Base-by-base conservation (phyloP, 2,329 filamentous ascomycete genomes). In the Ramichloridium luteum region DNA sequence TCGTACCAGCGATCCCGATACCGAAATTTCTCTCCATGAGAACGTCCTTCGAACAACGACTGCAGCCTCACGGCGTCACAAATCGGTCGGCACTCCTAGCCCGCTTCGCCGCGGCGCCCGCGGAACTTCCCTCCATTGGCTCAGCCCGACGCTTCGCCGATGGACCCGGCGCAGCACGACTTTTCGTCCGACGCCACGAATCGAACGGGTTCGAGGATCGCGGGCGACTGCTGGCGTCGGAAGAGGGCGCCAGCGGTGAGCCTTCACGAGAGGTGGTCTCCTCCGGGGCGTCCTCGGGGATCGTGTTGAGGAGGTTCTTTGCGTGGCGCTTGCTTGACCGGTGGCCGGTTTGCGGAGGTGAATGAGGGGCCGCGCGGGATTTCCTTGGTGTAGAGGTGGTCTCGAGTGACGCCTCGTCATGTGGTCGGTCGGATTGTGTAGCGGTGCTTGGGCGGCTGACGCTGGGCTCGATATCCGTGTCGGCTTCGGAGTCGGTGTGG, bases 141-240 rank as follows among this genome's bases (percentile, higher is more conserved):
- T 41, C 36, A 10, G 33, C 41, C 11, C 37, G 34, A 26, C 45
- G 43, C 39, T 46, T 46, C 13, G 22, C 28, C 20, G 16, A 9
- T 12, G 17, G 10, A 16, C 43, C 41, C n/a, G 20, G 8, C 8
- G 20, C 8, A 23, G 20, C n/a, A n/a, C 20, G 20, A 25, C 32
- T 15, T 37, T 83, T 83, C 45, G 71, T 72, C 36, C 76, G 72
- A 40, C 64, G 69, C 77, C 77, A 84, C 23, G 64, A 64, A 45
- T 80, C 74, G 45, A 83, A 83, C 2, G 72, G 73, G 45, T 69
- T 75, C 8, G 20, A n/a, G 20, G n/a, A n/a, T n/a, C 20, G 35
- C 59, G 60, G 41, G 55, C 48, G 41, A 42, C 48, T 28, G 20
- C 14, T 28, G 32, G 25, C 32, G 31, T 32, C 30, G 35, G 33